These are phyloP conservation scores for Kluyveromyces sp. DNA, from an alignment of 1,139 yeast genomes.

Conservation along the genomic window DNA sequence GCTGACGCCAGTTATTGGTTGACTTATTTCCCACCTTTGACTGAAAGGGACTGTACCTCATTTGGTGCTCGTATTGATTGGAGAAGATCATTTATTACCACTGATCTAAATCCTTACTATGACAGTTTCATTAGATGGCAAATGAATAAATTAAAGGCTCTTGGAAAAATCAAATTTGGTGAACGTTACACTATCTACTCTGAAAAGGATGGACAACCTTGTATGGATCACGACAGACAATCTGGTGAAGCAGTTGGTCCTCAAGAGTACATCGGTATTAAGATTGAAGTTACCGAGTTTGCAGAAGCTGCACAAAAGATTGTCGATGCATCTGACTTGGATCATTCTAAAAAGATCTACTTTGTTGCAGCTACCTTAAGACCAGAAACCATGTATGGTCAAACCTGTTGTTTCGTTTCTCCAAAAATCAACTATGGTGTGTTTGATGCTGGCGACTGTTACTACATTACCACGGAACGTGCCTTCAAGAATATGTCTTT, in stretches of 20 bases:
- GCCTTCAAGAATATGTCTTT: slow-evolving; percentile 98
- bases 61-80: slow-evolving; percentile 96
- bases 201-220: slow-evolving; percentile 97
- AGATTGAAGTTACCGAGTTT: slow-evolving; percentile 55
- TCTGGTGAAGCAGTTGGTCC: slow-evolving; percentile 97
- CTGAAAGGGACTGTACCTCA: slow-evolving; percentile 67
- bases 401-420: slow-evolving; percentile 94
- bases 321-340: slow-evolving; percentile 44
- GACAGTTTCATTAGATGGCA: slow-evolving; percentile 97
- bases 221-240: slow-evolving; percentile 98
- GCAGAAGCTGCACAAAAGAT: slow-evolving; percentile 36
- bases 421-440: slow-evolving; percentile 91
- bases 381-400: slow-evolving; percentile 99
- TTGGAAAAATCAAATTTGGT: slow-evolving; percentile 93
- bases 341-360: slow-evolving; percentile 56
- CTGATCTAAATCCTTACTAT: slow-evolving; percentile 90
- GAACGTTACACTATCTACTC: slow-evolving; percentile 97
- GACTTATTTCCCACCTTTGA: slow-evolving; percentile 82
- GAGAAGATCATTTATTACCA: slow-evolving; percentile 95
- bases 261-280: slow-evolving; percentile 91
- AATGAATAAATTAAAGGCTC: slow-evolving; percentile 77
- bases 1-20: slow-evolving; percentile 91
- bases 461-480: slow-evolving; percentile 84
- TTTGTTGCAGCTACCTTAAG: slow-evolving; percentile 95
- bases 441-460: slow-evolving; percentile 79